These are phyloP conservation scores for Clonostachys rhizophaga DNA, from an alignment of 2,329 filamentous ascomycete genomes.

Conservation along the genomic window DNA sequence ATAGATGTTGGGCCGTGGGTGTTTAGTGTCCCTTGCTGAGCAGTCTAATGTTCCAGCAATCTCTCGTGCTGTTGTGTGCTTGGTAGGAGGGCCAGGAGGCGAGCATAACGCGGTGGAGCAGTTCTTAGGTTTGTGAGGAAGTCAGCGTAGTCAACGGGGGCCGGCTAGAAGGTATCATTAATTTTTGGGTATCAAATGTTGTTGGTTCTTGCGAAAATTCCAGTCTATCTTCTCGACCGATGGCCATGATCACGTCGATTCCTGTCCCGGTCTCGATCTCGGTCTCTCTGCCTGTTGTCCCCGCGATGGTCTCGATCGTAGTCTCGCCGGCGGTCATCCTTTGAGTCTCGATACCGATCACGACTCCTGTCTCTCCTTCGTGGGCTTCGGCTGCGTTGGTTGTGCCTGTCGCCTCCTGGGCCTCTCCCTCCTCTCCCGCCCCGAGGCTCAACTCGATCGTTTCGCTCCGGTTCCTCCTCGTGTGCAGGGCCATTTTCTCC, in stretches of 20 bases:
- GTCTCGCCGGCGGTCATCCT: neutral
- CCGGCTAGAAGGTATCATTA: constrained; percentile 2
- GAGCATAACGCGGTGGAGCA: no score
- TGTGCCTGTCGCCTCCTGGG: constrained; percentile 5
- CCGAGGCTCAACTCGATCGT: neutral
- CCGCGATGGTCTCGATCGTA: constrained; percentile 19
- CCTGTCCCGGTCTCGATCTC: constrained; percentile 19
- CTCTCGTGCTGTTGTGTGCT: no score
- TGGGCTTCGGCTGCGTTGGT: constrained; percentile 39
- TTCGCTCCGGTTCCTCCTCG: constrained; percentile 79
- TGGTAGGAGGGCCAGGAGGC: no score
- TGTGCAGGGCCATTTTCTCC: constrained; percentile 49
- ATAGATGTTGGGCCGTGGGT: no score
- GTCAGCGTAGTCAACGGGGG: no score
- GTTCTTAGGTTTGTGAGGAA: no score
- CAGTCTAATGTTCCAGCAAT: no score
- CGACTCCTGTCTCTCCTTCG: constrained; percentile 21
- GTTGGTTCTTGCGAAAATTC: neutral
- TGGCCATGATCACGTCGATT: constrained; percentile 10
- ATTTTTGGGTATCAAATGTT: neutral
- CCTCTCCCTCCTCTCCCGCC: neutral
- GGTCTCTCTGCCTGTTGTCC: constrained; percentile 11
- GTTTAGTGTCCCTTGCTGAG: no score
- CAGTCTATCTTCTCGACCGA: constrained; percentile 6
- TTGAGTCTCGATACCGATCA: constrained; percentile 18